Evolutionary conservation across 768 basidiomycete species (phyloP).

Genomic region (Leccinum pellstonianum): DNA sequence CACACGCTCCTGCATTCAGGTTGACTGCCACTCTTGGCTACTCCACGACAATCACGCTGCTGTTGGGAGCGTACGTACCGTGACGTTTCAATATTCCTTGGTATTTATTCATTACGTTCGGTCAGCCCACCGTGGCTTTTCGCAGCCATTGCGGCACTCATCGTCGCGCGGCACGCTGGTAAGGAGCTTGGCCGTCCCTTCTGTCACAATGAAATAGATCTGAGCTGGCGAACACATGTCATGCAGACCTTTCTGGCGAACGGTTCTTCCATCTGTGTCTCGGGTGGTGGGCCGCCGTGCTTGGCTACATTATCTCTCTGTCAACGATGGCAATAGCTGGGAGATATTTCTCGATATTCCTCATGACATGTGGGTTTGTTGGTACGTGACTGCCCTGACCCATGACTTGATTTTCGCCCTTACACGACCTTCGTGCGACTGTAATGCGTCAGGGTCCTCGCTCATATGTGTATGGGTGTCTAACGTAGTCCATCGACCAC

Average conservation of each 20-base stretch:
- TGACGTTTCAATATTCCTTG: background rate
- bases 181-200: slow-evolving; percentile 2
- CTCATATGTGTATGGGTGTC: background rate
- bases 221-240: background rate
- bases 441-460: background rate
- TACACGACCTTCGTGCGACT: background rate
- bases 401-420: background rate
- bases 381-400: background rate
- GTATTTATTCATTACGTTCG: background rate
- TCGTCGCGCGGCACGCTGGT: slow-evolving; percentile 59
- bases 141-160: slow-evolving; percentile 46
- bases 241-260: background rate
- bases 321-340: background rate
- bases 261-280: background rate
- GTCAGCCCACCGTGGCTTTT: slow-evolving; percentile 62
- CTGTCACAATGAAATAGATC: background rate
- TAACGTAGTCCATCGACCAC: background rate
- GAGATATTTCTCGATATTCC: background rate
- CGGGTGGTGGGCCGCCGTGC: background rate
- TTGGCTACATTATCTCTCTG: background rate
- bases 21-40: slow-evolving; percentile 64
- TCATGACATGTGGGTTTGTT: background rate
- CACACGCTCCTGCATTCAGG: slow-evolving; percentile 27
- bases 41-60: slow-evolving; percentile 55
- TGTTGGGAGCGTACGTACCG: slow-evolving; percentile 54